Conservation (phyloP, 2,329 filamentous ascomycete genomes). For the Colletotrichum sp. region DNA sequence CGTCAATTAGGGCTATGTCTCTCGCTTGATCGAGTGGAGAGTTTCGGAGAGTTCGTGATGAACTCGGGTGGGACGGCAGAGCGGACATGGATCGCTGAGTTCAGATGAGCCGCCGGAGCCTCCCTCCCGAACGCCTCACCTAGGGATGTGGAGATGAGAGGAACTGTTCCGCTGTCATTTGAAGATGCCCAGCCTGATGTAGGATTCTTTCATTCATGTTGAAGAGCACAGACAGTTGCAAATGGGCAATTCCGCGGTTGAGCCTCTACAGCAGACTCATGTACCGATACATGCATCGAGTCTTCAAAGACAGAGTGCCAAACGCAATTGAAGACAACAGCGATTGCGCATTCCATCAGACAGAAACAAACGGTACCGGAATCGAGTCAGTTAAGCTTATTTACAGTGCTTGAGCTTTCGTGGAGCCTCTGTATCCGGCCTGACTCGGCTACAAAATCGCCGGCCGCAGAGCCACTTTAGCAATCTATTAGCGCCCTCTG, state of each 20-base stretch:
- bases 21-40: background rate
- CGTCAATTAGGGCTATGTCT: background rate
- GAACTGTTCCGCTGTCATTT: background rate
- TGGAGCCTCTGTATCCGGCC: background rate
- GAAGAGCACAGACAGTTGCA: background rate
- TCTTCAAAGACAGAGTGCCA: background rate
- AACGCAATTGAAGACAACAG: background rate
- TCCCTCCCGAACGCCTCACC: background rate
- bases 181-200: background rate
- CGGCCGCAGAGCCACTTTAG: background rate
- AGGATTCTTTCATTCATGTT: background rate
- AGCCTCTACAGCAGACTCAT: background rate
- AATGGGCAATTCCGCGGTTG: background rate
- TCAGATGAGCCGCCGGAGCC: background rate
- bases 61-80: background rate
- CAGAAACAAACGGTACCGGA: background rate
- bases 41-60: background rate
- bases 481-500: background rate
- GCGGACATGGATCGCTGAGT: background rate
- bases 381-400: background rate
- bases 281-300: background rate
- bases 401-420: background rate
- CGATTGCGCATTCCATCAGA: background rate
- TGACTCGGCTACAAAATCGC: background rate
- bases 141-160: background rate